A percentile compares a stretch with the other conserved stretches of the same genome.
Evolutionary conservation across 164 flowering plant genomes (phyloP).

Genomic region (Sedum album): DNA sequence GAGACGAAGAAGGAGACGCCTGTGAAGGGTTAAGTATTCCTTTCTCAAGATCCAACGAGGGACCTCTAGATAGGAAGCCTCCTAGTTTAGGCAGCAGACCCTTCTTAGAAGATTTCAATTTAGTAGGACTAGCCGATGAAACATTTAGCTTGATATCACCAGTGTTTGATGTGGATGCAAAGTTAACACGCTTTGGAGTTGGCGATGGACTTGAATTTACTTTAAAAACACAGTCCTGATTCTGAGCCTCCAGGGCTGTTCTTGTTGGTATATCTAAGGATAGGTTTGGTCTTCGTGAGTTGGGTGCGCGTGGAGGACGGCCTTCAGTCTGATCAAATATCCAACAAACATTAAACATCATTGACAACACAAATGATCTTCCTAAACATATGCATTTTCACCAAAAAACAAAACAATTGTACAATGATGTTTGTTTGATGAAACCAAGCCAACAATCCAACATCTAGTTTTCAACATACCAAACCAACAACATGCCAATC

Average conservation of each 20-base stretch:
- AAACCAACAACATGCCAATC: too few species aligned
- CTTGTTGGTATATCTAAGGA: constrained; percentile 47
- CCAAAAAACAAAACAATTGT: too few species aligned
- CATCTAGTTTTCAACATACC: too few species aligned
- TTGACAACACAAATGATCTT: not conserved
- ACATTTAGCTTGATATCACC: constrained; percentile 20
- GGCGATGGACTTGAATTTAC: constrained; percentile 42
- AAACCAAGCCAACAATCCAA: too few species aligned
- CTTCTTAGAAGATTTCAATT: constrained; percentile 34
- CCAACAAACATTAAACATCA: not conserved
- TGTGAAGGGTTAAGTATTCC: constrained; percentile 17
- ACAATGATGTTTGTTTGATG: too few species aligned
- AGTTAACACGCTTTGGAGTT: constrained; percentile 53
- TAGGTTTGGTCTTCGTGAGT: constrained; percentile 45
- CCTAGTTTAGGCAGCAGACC: constrained; percentile 36
- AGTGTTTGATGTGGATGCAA: constrained; percentile 23
- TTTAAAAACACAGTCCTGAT: constrained; percentile 27
- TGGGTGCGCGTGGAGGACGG: constrained; percentile 21
- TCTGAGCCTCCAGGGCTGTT: constrained; percentile 17
- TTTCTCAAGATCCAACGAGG: constrained; percentile 35
- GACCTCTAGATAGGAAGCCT: constrained; percentile 30
- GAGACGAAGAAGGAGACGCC: constrained; percentile 14
- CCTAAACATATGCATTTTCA: too few species aligned
- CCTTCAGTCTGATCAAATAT: constrained; percentile 11
- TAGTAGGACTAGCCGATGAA: constrained; percentile 32